Conservation (phyloP, 371 early-diverging fungal genomes). For the Smittium culicis region DNA sequence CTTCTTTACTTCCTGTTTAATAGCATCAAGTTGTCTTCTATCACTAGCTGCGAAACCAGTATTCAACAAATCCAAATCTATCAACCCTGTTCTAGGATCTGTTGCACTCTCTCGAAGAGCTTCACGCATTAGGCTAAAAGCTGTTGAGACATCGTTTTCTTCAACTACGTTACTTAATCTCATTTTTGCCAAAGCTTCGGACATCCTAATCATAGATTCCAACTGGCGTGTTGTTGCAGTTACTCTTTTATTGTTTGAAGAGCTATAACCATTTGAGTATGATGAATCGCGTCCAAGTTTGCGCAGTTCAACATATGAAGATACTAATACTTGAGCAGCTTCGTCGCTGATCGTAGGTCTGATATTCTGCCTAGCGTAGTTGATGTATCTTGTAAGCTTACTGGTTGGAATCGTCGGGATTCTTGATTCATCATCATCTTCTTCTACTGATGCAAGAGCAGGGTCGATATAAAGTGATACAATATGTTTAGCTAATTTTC, state of each 20-base stretch:
- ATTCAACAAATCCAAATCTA: slow-evolving; percentile 93
- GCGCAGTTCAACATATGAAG: slow-evolving; percentile 70
- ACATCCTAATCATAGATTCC: slow-evolving; percentile 79
- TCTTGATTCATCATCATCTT: background rate
- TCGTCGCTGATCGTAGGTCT: slow-evolving; percentile 56
- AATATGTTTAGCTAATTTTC: slow-evolving; percentile 75
- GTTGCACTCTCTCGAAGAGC: slow-evolving; percentile 91
- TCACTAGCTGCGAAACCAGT: slow-evolving; percentile 56
- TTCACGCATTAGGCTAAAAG: slow-evolving; percentile 82
- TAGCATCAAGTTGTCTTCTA: slow-evolving; percentile 24
- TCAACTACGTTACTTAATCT: slow-evolving; percentile 66
- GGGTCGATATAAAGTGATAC: slow-evolving; percentile 78
- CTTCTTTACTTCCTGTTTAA: slow-evolving; percentile 25
- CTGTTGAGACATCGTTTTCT: slow-evolving; percentile 84
- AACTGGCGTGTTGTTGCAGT: slow-evolving; percentile 72
- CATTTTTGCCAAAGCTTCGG: slow-evolving; percentile 79
- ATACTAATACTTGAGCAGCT: slow-evolving; percentile 74
- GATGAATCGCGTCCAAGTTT: slow-evolving; percentile 52
- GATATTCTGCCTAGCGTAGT: slow-evolving; percentile 56
- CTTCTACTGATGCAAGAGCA: slow-evolving; percentile 17
- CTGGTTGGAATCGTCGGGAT: slow-evolving; percentile 41
- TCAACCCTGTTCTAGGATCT: slow-evolving; percentile 94
- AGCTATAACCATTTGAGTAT: slow-evolving; percentile 17
- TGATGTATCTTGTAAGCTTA: slow-evolving; percentile 33
- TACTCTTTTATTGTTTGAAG: slow-evolving; percentile 17